Conservation (phyloP, 768 basidiomycete species). For the Sporobolomyces phaffii region DNA sequence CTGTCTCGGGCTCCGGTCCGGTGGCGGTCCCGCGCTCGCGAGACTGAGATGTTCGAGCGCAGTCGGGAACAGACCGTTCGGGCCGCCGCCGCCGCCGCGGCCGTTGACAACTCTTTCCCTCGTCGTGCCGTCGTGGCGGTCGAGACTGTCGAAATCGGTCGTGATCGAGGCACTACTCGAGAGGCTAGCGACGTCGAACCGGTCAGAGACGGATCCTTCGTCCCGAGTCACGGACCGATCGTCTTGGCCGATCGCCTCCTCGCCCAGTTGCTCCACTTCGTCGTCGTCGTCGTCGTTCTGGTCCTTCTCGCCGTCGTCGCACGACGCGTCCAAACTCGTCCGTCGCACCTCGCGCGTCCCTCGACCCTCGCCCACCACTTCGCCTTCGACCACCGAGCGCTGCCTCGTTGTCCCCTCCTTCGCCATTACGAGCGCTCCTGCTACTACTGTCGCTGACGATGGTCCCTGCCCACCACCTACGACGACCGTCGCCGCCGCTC, state of each 20-base stretch:
- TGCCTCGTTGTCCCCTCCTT: background rate
- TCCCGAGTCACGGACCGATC: background rate
- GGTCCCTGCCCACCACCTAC: too few relatives aligned
- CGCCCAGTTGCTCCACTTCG: background rate
- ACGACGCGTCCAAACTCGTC: too few relatives aligned
- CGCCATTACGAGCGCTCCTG: background rate
- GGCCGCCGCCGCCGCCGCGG: too few relatives aligned
- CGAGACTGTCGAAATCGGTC: too few relatives aligned
- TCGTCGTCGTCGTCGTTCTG: background rate
- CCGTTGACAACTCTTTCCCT: too few relatives aligned
- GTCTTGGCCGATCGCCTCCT: background rate
- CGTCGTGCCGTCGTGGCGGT: background rate
- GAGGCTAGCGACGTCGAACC: too few relatives aligned
- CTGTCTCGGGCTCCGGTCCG: background rate
- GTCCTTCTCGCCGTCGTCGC: too few relatives aligned
- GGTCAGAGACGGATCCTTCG: background rate
- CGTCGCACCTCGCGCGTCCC: too few relatives aligned
- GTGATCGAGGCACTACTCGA: too few relatives aligned
- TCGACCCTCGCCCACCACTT: background rate
- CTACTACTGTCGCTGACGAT: background rate
- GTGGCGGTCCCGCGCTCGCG: background rate
- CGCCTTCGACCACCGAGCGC: too few relatives aligned
- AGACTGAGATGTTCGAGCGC: constrained; percentile 2
- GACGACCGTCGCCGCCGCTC: too few relatives aligned
- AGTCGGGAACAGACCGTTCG: background rate